Base-by-base conservation (phyloP, 2,329 filamentous ascomycete genomes). In the Exophiala sp. region DNA sequence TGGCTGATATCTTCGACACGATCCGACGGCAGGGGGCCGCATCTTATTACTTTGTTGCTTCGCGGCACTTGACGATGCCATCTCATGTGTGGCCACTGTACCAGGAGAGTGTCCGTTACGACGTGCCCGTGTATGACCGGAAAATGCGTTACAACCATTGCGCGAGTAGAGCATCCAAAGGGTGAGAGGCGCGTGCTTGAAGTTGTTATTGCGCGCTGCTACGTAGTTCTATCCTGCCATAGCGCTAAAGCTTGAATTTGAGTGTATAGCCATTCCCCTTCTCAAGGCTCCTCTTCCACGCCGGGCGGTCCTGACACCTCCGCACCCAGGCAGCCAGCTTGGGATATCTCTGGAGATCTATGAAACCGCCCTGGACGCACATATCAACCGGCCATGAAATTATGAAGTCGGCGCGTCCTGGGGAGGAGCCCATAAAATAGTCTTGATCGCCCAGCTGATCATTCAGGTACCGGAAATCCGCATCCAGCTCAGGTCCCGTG, bases 231-330 rank as follows among this genome's bases (percentile, higher is more conserved):
- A 19, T 8, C 9, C 34, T 18, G 14, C 18, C 14, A 19, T 6
- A 19, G 5, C 11, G 18, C 47, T 35, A 39, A 14, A 35, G 14
- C 16, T 38, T 32, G 23, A 48, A 48, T 10, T 14, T 34, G 22
- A 51, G 21, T 10, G 43, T 2, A 34, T 60, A 61, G 5, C 58
- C 58, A 23, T 60, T 59, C 3, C 58, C 58, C 34, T 60, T 61
- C 29, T 61, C 56, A 3, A 58, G n/a, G 23, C 48, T 40, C 22
- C 52, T 48, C 51, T 60, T 60, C 59, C 59, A 60, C 4, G 48
- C 59, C 14, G 54, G 53, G 30, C 59, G 50, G 7, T 52, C 51
- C 24, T 58, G 45, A 40, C 47, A 50, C 16, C 59, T 52, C 10
- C 50, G 32, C 21, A 52, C 30, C 58, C 59, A 61, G 35, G 43